Conservation (phyloP, 306 rosid species). For the Vicia villosa region DNA sequence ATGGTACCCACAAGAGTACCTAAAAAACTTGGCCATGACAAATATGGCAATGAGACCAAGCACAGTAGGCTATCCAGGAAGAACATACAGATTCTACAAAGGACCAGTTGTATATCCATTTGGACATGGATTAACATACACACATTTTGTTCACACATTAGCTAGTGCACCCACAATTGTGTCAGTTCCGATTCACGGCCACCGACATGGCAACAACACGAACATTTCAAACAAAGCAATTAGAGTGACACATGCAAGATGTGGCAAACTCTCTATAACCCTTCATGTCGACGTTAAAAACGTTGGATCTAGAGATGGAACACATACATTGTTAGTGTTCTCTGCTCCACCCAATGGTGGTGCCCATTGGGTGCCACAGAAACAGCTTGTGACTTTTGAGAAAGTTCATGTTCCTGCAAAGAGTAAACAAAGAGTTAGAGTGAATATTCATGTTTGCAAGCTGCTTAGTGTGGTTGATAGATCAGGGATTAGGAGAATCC, state of each 20-base stretch:
- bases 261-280: constrained; percentile 56
- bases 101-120: constrained; percentile 83
- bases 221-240: constrained; percentile 59
- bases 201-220: constrained; percentile 33
- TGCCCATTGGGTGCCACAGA: constrained; percentile 62
- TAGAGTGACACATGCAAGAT: constrained; percentile 74
- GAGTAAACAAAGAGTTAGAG: constrained; percentile 45
- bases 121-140: constrained; percentile 72
- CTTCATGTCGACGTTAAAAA: constrained; percentile 66
- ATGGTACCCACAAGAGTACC: constrained; percentile 84
- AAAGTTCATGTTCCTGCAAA: constrained; percentile 61
- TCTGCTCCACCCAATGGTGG: constrained; percentile 60
- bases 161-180: constrained; percentile 57
- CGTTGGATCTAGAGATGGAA: constrained; percentile 68
- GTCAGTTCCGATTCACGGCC: constrained; percentile 62
- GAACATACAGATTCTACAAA: constrained; percentile 79
- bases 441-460: constrained; percentile 80
- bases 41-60: constrained; percentile 78
- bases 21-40: constrained; percentile 74
- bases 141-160: constrained; percentile 58
- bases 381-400: constrained; percentile 71
- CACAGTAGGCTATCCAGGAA: constrained; percentile 66
- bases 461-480: constrained; percentile 72
- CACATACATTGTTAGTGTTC: constrained; percentile 70
- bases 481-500: constrained; percentile 76